phyloP scores from a whole-genome alignment of 768 basidiomycete species.

The Tulasnella sp. region DNA sequence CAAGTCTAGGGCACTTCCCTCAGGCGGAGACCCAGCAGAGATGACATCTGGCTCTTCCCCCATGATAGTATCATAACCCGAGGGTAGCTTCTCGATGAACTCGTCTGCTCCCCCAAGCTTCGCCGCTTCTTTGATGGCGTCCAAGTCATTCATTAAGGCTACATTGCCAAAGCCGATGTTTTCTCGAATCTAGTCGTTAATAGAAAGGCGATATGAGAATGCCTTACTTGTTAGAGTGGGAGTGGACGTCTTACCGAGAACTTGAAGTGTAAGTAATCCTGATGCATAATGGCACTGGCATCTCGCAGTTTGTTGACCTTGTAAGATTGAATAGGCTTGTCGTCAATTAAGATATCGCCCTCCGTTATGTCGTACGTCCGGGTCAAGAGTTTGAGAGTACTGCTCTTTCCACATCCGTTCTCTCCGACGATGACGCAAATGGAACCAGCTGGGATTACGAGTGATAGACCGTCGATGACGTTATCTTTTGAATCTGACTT shows the following conservation, averaged over 20 bases:
- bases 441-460: conserved; percentile 45
- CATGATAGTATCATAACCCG: conserved; percentile 25
- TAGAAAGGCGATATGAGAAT: background rate
- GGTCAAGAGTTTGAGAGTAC: conserved; percentile 38
- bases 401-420: conserved; percentile 49
- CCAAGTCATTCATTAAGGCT: conserved; percentile 29
- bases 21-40: conserved; percentile 38
- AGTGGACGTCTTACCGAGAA: conserved; percentile 34
- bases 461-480: conserved; percentile 40
- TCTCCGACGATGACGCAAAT: conserved; percentile 56
- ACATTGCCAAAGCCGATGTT: conserved; percentile 44
- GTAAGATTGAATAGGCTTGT: conserved; percentile 40
- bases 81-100: conserved; percentile 31
- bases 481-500: conserved; percentile 35
- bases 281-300: conserved; percentile 45
- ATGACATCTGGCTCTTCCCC: background rate
- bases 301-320: conserved; percentile 39
- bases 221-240: background rate
- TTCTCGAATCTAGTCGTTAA: conserved; percentile 38
- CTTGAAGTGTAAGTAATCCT: conserved; percentile 43
- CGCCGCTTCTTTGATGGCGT: conserved; percentile 29
- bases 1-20: conserved; percentile 29
- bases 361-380: conserved; percentile 34
- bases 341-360: conserved; percentile 44
- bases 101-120: conserved; percentile 27